Base-by-base conservation (phyloP, 176 grass and related monocot genomes). In the Panicum miliaceum region DNA sequence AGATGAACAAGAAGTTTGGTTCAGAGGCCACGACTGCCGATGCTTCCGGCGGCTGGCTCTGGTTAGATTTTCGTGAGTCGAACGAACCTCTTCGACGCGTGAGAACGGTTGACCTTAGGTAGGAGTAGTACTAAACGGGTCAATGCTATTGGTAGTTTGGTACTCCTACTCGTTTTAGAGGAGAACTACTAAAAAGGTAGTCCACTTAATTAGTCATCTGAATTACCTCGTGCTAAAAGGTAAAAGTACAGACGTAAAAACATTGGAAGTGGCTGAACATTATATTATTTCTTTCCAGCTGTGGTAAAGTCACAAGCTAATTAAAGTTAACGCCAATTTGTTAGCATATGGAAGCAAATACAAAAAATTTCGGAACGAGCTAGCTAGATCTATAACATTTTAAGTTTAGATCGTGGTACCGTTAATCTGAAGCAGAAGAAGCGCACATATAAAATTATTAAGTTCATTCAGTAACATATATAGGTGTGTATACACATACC, bases 151-250 rank as follows among this genome's bases (percentile, higher is more conserved):
- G 22, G 11, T 43, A n/a, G n/a, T n/a, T n/a, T n/a, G n/a, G n/a
- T n/a, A n/a, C n/a, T n/a, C n/a, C n/a, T n/a, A 29, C 18, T 72
- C 43, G 10, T 19, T 47, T 71, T 22, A 3, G 13, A 20, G 25
- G 16, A 7, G 8, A 12, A 72, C 29, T 1, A 29, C 36, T 58
- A n/a, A n/a, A n/a, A n/a, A n/a, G n/a, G n/a, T n/a, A n/a, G n/a
- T n/a, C n/a, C n/a, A n/a, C n/a, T n/a, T n/a, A n/a, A 12, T 77
- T 59, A 45, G 47, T 65, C 35, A 13, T 13, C 23, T 7, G 14
- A 54, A 19, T 12, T 29, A 50, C 42, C 66, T 79, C 60, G 53
- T n/a, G 10, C 84, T 81, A 32, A 74, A 86, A 38, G 59, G 13
- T 26, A 12, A 26, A 12, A 27, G 57, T 43, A 23, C 25, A 80